Base-by-base conservation (phyloP, 805 yeast species). In the Candida jianshihensis region DNA sequence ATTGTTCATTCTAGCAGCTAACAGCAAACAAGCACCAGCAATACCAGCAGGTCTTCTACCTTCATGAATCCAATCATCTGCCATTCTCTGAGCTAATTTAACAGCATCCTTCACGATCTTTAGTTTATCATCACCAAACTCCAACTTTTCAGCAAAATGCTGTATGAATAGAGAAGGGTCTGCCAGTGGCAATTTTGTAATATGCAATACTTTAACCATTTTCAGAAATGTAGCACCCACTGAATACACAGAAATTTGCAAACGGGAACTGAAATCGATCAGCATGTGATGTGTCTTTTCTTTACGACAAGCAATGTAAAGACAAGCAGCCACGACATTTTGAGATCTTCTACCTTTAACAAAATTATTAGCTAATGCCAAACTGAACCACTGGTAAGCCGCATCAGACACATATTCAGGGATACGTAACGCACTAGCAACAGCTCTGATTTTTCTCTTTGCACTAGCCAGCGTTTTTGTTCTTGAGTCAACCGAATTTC, bases 11-110 rank as follows among this genome's bases (percentile, higher is more conserved):
- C 98, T 73, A 2, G 97, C 92, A 0, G 99, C 98, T 34, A 92
- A 63, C 31, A 94, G 57, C 2, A 92, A 68, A 60, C 97, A 88
- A 0, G 98, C 98, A 17, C 97, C 99, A 0, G 98, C 98, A 36
- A 92, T 77, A 51, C 99, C 98, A 0, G 98, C 97, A 0, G 99
- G 98, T 43, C 97, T 71, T 54, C 99, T 73, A 19, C 99, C 99
- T 60, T 87, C 95, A 56, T 81, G 85, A 47, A 92, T 83, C 97
- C 97, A 92, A 53, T 92, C 97, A 30, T 78, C 75, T 12, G 89
- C 71, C 99, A 92, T 92, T 47, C 96, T 70, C 53, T 78, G 85
- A 0, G 96, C 95, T 17, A 92, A 62, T 49, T 79, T 75, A 6
- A 80, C 79, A 0, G 98, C 97, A 58, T 92, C 99, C 41, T 73